Conservation (phyloP, 176 grass and related monocot species). For the Areca catechu region DNA sequence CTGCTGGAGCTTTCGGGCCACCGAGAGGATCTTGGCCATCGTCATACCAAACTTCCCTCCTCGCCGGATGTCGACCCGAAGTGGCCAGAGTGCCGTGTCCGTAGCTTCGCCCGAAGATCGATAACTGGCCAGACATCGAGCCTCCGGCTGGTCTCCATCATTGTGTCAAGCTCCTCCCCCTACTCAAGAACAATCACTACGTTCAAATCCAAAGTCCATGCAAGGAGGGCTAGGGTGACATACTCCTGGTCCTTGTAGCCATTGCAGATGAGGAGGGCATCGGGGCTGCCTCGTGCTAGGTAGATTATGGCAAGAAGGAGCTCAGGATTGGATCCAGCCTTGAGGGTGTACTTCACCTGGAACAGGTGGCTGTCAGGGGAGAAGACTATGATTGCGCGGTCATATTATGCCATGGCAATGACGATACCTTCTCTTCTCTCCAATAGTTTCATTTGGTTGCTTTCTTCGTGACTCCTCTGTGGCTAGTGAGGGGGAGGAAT, state of each 20-base stretch:
- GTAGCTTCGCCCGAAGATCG: neutral
- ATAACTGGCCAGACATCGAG: neutral
- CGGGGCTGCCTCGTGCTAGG: neutral
- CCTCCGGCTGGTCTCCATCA: conserved; percentile 1
- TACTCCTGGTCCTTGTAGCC: conserved; percentile 3
- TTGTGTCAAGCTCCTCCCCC: neutral
- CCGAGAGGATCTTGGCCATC: neutral
- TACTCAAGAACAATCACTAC: neutral
- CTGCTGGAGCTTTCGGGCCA: neutral
- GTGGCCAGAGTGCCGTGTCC: neutral
- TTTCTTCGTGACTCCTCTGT: too few relatives aligned
- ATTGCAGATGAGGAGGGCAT: conserved; percentile 4
- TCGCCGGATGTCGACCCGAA: conserved; percentile 1
- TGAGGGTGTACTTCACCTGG: too few relatives aligned
- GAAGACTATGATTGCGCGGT: too few relatives aligned
- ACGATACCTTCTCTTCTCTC: too few relatives aligned
- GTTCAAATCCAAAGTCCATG: neutral
- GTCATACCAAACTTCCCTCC: neutral
- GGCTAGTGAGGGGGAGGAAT: too few relatives aligned
- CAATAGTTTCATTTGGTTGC: too few relatives aligned
- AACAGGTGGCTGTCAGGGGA: too few relatives aligned
- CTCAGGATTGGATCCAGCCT: neutral
- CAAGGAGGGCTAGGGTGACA: neutral
- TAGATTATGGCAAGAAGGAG: conserved; percentile 1
- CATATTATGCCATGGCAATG: too few relatives aligned